Conservation (phyloP, 2,329 filamentous ascomycete species). For the Diaporthe helianthi region DNA sequence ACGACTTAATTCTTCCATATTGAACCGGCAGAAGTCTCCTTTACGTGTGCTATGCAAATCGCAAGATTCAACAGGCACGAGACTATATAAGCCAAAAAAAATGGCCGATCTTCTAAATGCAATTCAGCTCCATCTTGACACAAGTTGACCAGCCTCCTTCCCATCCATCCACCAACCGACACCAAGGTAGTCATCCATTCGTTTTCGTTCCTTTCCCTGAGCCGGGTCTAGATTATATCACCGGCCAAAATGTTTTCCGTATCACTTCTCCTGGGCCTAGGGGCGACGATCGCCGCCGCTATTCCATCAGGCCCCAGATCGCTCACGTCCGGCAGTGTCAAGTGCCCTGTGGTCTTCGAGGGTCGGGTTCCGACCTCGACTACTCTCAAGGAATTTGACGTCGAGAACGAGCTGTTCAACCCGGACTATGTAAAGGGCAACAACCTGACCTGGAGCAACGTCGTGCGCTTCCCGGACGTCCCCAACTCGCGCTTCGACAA, state of each 20-base stretch:
- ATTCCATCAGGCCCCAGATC: background rate
- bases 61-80: slow-evolving; percentile 1
- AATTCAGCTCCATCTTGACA: background rate
- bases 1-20: slow-evolving; percentile 32
- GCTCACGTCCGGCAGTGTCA: slow-evolving; percentile 34
- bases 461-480: slow-evolving; percentile 43
- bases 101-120: background rate
- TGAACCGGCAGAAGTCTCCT: slow-evolving; percentile 28
- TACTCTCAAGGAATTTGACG: slow-evolving; percentile 43
- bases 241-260: background rate
- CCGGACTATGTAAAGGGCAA: slow-evolving; percentile 47
- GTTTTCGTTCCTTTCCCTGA: background rate
- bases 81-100: background rate
- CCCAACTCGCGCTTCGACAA: slow-evolving; percentile 48
- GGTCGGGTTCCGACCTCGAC: slow-evolving; percentile 43
- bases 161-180: background rate
- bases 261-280: slow-evolving; percentile 10
- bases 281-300: slow-evolving; percentile 14
- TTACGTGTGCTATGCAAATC: slow-evolving; percentile 15
- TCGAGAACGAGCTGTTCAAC: slow-evolving; percentile 44
- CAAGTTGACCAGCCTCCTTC: too few relatives aligned
- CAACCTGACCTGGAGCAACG: slow-evolving; percentile 46
- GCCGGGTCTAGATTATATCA: background rate
- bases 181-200: slow-evolving; percentile 1
- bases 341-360: slow-evolving; percentile 48